Conservation (phyloP, 2,329 filamentous ascomycete species). For the Aulographum hederae region DNA sequence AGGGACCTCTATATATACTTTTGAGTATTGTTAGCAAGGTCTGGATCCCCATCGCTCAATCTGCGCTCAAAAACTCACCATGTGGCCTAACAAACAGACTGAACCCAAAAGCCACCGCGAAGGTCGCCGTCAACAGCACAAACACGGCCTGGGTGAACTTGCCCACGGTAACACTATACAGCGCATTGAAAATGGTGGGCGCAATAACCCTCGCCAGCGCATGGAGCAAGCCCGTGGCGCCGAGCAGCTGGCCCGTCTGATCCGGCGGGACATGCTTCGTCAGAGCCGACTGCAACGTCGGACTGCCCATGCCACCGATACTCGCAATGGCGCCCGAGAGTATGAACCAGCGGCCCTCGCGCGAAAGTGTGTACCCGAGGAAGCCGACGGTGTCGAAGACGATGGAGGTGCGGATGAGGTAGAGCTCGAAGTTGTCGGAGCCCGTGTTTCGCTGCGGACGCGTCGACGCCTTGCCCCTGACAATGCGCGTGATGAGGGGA, state of each 20-base stretch:
- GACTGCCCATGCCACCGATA: constrained; percentile 68
- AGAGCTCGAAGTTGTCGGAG: constrained; percentile 60
- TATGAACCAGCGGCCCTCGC: constrained; percentile 46
- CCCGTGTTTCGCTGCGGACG: constrained; percentile 38
- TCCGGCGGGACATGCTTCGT: constrained; percentile 84
- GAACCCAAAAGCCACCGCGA: constrained; percentile 44
- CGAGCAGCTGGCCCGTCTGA: constrained; percentile 69
- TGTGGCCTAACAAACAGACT: constrained; percentile 57
- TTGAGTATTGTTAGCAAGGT: no score
- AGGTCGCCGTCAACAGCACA: constrained; percentile 49
- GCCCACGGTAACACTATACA: constrained; percentile 68
- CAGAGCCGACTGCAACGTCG: constrained; percentile 65
- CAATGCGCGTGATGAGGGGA: constrained; percentile 57
- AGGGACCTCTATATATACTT: no score
- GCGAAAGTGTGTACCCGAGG: constrained; percentile 52
- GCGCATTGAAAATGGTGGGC: constrained; percentile 66
- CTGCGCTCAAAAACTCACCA: constrained; percentile 53
- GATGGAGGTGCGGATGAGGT: constrained; percentile 56
- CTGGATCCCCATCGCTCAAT: no score
- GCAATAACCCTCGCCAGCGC: constrained; percentile 61
- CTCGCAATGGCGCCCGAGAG: constrained; percentile 54
- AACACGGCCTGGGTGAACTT: constrained; percentile 71
- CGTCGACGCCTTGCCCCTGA: constrained; percentile 37
- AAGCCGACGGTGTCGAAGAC: constrained; percentile 61
- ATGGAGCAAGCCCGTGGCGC: constrained; percentile 72